Conservation (phyloP, 306 rosid genomes). For the Sicyos baderoa region DNA sequence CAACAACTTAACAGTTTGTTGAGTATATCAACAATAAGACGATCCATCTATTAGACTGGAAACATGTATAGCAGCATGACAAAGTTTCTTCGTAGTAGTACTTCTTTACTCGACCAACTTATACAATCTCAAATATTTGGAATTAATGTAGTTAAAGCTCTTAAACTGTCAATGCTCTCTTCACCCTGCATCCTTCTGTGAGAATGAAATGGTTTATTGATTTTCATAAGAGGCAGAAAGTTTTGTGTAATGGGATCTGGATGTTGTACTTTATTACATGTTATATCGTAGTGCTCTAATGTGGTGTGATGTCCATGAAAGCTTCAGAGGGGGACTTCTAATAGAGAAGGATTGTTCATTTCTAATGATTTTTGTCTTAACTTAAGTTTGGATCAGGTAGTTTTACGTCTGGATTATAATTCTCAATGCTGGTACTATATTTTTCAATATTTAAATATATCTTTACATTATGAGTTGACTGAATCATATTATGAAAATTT, state of each 20-base stretch:
- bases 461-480: constrained; percentile 2
- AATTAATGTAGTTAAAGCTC: neutral
- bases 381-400: neutral
- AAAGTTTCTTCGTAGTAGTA: neutral
- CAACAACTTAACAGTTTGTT: neutral
- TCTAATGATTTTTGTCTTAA: neutral
- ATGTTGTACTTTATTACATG: neutral
- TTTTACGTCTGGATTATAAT: neutral
- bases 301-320: neutral
- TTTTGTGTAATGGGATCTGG: neutral
- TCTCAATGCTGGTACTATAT: neutral
- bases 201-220: neutral
- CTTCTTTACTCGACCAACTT: neutral
- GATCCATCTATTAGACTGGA: neutral
- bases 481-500: constrained; percentile 5
- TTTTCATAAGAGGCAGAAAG: neutral
- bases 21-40: neutral
- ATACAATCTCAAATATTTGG: neutral
- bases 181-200: neutral
- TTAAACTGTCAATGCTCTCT: neutral
- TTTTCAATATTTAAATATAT: constrained; percentile 11
- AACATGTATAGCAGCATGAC: constrained; percentile 4
- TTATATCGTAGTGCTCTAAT: neutral
- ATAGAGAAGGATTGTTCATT: neutral
- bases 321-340: neutral